Evolutionary conservation across 2,329 filamentous ascomycete genomes (phyloP), one percentile per base, ranked within the genome.

Genomic region (Diaporthe citri): DNA sequence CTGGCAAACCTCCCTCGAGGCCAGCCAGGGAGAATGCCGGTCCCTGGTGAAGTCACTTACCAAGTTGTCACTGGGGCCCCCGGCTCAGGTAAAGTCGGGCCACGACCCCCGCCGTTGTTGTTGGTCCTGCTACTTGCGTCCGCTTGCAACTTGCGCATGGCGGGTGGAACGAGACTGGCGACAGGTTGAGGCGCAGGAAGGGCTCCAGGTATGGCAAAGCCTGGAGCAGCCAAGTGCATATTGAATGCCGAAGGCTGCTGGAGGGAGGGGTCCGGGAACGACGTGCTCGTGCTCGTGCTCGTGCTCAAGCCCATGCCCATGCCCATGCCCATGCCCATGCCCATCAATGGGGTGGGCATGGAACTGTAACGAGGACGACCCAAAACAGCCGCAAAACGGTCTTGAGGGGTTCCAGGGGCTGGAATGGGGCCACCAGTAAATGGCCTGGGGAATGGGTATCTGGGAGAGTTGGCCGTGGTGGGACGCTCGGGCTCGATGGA

Each of bases 371-470:
- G 36, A 36, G 67, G 31, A n/a, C 56, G 60, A n/a, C 62, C 59
- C n/a, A 75, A 10, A 12, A 69, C 56, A 20, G 74, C 74, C 4
- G 74, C 74, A 56, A 75, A 70, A 41, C 74, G 70, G 28, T 75
- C 60, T 48, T 75, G 74, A 17, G 73, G 55, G 34, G 73, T 75
- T 4, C 59, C 43, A 36, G 70, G 52, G 31, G 60, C 48, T 10
- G 67, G 64, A 31, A 75, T n/a, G 13, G 70, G 71, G 10, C 74
- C 41, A 56, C 41, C 31, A 2, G 34, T 34, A 9, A 41, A 55
- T 3, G 57, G 25, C 34, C 34, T 62, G 17, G 15, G 34, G 1
- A 34, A 9, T 20, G 36, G 39, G 57, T 39, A 28, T 34, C 31
- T 72, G 34, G 31, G 10, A 5, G 57, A 9, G 34, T 39, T n/a